phyloP scores from a whole-genome alignment of 148 eudicot species.

The Silene conica region DNA sequence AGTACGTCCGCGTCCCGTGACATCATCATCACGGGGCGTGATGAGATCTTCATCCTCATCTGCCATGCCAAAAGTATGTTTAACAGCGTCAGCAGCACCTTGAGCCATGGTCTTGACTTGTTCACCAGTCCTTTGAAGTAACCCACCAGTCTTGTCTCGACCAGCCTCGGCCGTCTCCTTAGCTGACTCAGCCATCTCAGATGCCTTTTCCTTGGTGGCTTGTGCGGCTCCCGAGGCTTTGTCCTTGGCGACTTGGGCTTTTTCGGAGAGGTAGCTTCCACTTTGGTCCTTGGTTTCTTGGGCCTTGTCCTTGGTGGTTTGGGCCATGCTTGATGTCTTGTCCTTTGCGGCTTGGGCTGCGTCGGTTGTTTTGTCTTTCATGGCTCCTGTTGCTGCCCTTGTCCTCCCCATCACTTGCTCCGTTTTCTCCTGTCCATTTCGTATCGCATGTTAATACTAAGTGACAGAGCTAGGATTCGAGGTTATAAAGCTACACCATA shows the following conservation, averaged over 20 bases:
- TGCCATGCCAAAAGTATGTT: conserved; percentile 54
- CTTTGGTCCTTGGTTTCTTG: conserved; percentile 27
- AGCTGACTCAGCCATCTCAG: conserved; percentile 37
- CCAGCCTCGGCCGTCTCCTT: conserved; percentile 55
- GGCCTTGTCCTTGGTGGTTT: conserved; percentile 34
- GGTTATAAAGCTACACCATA: too few species aligned
- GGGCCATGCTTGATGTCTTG: conserved; percentile 25
- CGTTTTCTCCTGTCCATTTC: conserved; percentile 42
- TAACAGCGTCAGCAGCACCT: conserved; percentile 63
- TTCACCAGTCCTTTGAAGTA: conserved; percentile 55
- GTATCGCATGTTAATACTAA: too few species aligned
- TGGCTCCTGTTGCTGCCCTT: conserved; percentile 21
- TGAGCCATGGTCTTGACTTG: conserved; percentile 60
- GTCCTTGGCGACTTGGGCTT: conserved; percentile 30
- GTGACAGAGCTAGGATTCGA: too few species aligned
- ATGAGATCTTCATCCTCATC: conserved; percentile 14
- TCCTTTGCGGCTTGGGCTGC: conserved; percentile 39
- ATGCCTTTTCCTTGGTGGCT: conserved; percentile 24
- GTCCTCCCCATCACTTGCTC: conserved; percentile 45
- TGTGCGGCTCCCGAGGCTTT: conserved; percentile 22
- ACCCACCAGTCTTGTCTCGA: conserved; percentile 54
- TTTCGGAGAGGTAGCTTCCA: conserved; percentile 16
- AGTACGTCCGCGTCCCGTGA: neutral
- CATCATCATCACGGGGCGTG: neutral
- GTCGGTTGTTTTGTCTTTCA: conserved; percentile 43